Conservation (phyloP, 1,139 yeast species). For the Saccharomyces hybrid region DNA sequence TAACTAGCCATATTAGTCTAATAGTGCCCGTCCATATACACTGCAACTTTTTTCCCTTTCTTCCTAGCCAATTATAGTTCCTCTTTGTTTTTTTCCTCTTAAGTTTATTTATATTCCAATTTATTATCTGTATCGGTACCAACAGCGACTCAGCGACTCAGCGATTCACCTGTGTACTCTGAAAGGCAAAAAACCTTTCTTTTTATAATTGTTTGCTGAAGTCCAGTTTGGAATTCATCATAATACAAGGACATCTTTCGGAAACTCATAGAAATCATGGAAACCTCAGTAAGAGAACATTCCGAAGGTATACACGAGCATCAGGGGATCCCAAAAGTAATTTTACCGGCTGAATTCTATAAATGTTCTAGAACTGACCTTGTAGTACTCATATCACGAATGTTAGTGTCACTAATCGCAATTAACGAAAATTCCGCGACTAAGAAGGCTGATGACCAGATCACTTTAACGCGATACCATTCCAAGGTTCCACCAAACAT, state of each 20-base stretch:
- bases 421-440: conserved; percentile 47
- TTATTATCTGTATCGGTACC: not conserved
- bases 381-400: conserved; percentile 63
- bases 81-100: not conserved
- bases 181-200: not conserved
- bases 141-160: not conserved
- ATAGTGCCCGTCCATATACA: not conserved
- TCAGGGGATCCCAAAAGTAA: conserved; percentile 2
- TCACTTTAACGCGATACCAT: conserved; percentile 74
- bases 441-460: not conserved
- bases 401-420: conserved; percentile 64
- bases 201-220: not conserved
- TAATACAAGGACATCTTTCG: not conserved
- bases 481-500: conserved; percentile 89
- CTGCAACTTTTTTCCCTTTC: not conserved
- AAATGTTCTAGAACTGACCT: conserved; percentile 65
- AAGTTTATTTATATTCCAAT: not conserved
- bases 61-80: not conserved
- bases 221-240: not conserved
- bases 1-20: not conserved
- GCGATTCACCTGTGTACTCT: not conserved
- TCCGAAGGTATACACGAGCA: not conserved
- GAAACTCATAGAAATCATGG: not conserved
- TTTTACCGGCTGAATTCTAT: conserved; percentile 36
- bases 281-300: not conserved